Conservation (phyloP, 2,329 filamentous ascomycete genomes). For the Ophiognomonia clavigignenti-juglandacearum region DNA sequence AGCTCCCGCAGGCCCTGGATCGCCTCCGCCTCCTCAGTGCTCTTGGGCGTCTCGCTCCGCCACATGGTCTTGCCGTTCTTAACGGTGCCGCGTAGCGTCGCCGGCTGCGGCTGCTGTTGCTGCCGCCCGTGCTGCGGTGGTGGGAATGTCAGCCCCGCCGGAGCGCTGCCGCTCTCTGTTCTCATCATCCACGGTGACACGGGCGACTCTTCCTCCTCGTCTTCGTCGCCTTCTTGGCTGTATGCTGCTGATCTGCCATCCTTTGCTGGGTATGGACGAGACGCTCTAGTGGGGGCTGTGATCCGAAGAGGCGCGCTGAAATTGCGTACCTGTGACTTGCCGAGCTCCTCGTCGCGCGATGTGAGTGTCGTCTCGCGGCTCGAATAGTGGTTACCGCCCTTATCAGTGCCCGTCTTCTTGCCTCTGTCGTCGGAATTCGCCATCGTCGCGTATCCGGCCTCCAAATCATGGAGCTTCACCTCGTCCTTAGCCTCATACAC, state of each 20-base stretch:
- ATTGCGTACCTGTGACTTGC: background rate
- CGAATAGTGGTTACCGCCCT: too few species aligned
- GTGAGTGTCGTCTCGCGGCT: slow-evolving; percentile 1
- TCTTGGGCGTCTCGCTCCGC: slow-evolving; percentile 21
- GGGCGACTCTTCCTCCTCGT: slow-evolving; percentile 15
- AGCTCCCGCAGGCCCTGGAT: slow-evolving; percentile 17
- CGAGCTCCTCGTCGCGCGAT: background rate
- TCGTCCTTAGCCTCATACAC: slow-evolving; percentile 33
- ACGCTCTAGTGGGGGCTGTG: too few species aligned
- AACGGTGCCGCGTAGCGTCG: slow-evolving; percentile 8
- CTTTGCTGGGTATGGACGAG: too few species aligned
- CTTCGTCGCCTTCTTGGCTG: background rate
- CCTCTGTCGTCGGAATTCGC: background rate
- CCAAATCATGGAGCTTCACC: slow-evolving; percentile 31
- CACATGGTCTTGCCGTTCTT: slow-evolving; percentile 4
- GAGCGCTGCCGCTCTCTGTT: slow-evolving; percentile 30
- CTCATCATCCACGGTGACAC: slow-evolving; percentile 18
- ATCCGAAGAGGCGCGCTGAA: background rate
- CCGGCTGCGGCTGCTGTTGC: too few species aligned
- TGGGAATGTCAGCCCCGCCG: slow-evolving; percentile 28
- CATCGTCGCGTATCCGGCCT: slow-evolving; percentile 20
- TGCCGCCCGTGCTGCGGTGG: too few species aligned
- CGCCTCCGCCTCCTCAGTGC: slow-evolving; percentile 19
- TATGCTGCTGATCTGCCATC: too few species aligned
- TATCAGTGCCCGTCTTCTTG: background rate